Conservation (phyloP, 139 green algal species). For the Auxenochlorella pyrenoidosa region DNA sequence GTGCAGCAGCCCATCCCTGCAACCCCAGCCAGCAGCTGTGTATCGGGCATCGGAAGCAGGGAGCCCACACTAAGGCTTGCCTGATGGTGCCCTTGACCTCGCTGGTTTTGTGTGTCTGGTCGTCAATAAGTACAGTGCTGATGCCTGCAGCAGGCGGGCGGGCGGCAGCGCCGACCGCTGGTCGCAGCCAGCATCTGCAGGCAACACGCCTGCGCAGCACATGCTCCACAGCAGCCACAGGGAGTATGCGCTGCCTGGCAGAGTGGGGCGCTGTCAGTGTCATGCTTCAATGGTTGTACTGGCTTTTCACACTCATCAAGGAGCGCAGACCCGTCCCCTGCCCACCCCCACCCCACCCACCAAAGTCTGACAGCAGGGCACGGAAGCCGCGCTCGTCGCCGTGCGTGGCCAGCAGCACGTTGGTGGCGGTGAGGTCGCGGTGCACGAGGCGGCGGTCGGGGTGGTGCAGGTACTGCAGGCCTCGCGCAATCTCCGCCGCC, state of each 20-base stretch:
- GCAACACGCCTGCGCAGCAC: no score
- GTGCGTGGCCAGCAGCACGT: conserved; percentile 30
- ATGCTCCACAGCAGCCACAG: no score
- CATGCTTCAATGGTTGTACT: no score
- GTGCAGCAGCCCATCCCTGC: no score
- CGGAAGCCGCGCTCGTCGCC: conserved; percentile 32
- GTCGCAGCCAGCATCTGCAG: neutral
- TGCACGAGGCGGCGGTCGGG: conserved; percentile 37
- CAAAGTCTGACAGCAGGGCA: conserved; percentile 39
- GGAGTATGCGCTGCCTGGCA: neutral
- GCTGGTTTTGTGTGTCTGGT: conserved; percentile 31
- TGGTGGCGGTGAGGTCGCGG: conserved; percentile 36
- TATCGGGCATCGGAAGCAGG: no score
- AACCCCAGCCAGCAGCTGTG: neutral
- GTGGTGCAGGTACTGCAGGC: conserved; percentile 34
- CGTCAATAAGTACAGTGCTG: neutral
- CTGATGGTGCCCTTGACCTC: conserved; percentile 37
- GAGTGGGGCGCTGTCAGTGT: no score
- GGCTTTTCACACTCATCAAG: no score
- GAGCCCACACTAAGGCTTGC: neutral
- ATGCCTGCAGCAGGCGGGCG: neutral
- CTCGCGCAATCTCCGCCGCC: conserved; percentile 30
- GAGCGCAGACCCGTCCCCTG: no score
- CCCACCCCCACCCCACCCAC: neutral
- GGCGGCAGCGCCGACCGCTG: neutral